Percentiles rank a stretch among this genome's conserved stretches.
Conservation (phyloP, 257 asterid genomes). For the Fraxinus excelsior region DNA sequence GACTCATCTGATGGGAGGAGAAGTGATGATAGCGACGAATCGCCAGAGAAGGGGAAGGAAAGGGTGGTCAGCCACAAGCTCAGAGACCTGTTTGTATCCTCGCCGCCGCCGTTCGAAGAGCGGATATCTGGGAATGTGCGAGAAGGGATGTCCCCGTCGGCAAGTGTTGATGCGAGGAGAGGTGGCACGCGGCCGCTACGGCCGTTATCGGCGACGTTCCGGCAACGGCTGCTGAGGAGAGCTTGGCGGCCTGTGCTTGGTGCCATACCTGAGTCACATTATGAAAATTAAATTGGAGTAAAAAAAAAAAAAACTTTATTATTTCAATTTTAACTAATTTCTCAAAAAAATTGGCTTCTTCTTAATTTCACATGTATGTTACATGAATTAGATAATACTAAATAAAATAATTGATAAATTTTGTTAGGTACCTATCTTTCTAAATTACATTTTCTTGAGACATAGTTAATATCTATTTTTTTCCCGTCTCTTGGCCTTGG, state of each 20-base stretch:
- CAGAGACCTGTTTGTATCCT: constrained; percentile 59
- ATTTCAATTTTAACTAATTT: not conserved
- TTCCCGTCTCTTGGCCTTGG: too few species aligned
- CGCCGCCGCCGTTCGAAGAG: constrained; percentile 71
- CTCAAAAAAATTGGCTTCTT: not conserved
- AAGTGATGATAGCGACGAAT: constrained; percentile 13
- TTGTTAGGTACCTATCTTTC: not conserved
- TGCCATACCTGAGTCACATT: constrained; percentile 64
- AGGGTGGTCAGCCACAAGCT: constrained; percentile 34
- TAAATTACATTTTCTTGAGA: too few species aligned
- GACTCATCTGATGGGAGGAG: constrained; percentile 31
- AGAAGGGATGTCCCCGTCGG: constrained; percentile 37
- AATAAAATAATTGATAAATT: too few species aligned
- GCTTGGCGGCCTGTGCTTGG: constrained; percentile 92
- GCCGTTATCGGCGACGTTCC: constrained; percentile 76
- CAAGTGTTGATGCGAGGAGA: constrained; percentile 35
- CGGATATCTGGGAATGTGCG: constrained; percentile 38
- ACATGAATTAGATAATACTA: not conserved
- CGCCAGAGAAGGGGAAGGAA: constrained; percentile 32
- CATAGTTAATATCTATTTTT: too few species aligned
- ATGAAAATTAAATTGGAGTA: constrained; percentile 7
- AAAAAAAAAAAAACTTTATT: not conserved
- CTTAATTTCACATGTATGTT: not conserved
- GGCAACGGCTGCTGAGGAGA: constrained; percentile 83
- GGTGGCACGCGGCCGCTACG: constrained; percentile 47